These are phyloP conservation scores for Phalaenopsis equestris DNA, from an alignment of 106 monocot genomes.

Conservation along the genomic window DNA sequence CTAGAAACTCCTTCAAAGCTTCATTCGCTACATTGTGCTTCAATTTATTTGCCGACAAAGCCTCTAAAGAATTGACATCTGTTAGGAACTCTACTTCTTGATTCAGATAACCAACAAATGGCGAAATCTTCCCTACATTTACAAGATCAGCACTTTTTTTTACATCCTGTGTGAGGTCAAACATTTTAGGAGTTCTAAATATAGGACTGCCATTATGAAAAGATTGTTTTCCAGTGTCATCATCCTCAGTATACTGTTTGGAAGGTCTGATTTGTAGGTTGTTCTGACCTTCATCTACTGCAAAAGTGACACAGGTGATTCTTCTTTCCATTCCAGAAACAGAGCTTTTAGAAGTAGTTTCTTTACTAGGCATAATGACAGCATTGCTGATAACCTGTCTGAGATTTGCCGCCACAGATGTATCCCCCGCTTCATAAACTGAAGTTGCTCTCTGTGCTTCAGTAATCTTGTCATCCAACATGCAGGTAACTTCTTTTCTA, in stretches of 20 bases:
- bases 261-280: conserved; percentile 11
- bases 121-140: conserved; percentile 11
- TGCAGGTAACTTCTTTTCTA: background rate
- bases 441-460: background rate
- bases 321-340: background rate
- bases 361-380: background rate
- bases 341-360: background rate
- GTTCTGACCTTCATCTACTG: background rate
- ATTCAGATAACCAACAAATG: conserved; percentile 4
- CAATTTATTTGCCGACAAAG: background rate
- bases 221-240: background rate
- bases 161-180: conserved; percentile 7
- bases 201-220: conserved; percentile 9
- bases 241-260: conserved; percentile 1
- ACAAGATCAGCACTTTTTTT: conserved; percentile 2
- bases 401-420: background rate
- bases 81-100: background rate
- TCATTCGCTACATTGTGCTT: background rate
- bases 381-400: conserved; percentile 4
- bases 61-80: conserved; percentile 4
- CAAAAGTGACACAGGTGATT: background rate
- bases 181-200: conserved; percentile 6
- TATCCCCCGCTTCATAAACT: background rate
- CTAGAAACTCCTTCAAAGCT: background rate
- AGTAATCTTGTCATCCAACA: conserved; percentile 4